Evolutionary conservation across 2,329 filamentous ascomycete genomes (phyloP).

Genomic region (Epichloe coenophiala): DNA sequence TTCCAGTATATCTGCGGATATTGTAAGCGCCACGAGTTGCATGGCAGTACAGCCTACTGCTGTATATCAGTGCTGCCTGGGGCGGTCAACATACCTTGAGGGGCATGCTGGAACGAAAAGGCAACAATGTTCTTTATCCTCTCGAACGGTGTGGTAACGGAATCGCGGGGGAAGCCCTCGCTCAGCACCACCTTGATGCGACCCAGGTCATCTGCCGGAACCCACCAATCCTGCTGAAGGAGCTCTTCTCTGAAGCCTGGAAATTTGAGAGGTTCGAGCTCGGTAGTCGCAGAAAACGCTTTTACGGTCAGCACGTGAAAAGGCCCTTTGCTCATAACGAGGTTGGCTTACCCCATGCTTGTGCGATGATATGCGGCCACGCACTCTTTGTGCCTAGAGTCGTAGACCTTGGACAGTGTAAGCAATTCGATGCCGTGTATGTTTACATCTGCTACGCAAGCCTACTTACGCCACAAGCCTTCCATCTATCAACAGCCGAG

Average conservation of each 20-base stretch:
- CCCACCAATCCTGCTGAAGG: conserved; percentile 58
- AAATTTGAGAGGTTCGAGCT: conserved; percentile 52
- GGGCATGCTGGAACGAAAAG: conserved; percentile 79
- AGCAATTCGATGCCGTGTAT: neutral
- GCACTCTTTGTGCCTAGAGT: conserved; percentile 35
- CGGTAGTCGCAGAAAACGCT: conserved; percentile 43
- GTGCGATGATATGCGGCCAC: conserved; percentile 37
- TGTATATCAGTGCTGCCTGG: neutral
- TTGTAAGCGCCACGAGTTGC: neutral
- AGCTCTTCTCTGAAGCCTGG: conserved; percentile 58
- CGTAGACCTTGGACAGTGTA: conserved; percentile 31
- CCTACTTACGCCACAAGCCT: conserved; percentile 39
- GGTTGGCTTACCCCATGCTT: conserved; percentile 25
- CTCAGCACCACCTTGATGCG: conserved; percentile 66
- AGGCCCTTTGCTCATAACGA: conserved; percentile 9
- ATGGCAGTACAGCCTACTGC: neutral
- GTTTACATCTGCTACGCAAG: neutral
- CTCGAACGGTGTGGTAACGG: conserved; percentile 41
- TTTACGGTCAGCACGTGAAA: neutral
- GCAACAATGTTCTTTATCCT: conserved; percentile 58
- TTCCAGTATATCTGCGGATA: conserved; percentile 50
- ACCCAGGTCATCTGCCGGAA: conserved; percentile 54
- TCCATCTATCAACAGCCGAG: conserved; percentile 57
- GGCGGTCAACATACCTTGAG: conserved; percentile 42
- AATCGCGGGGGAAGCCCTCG: conserved; percentile 50